Evolutionary conservation across 1,284 basidiomycete species (phyloP).

Genomic region (Agaricales sp.): DNA sequence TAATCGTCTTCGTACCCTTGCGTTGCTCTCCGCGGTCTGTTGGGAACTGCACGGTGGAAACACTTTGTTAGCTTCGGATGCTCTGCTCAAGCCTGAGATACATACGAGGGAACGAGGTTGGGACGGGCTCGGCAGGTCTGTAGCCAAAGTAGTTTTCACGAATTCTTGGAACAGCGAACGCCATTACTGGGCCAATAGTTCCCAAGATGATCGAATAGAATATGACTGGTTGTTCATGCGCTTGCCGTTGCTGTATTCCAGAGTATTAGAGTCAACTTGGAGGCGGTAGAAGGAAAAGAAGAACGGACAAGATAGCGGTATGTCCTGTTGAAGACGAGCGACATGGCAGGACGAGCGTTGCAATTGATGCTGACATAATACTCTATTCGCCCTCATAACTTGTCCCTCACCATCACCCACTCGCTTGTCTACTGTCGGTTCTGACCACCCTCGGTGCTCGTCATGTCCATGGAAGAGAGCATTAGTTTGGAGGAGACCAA

Average conservation of each 20-base stretch:
- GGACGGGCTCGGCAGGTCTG: constrained; percentile 63
- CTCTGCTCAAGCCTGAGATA: constrained; percentile 11
- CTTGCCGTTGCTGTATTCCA: constrained; percentile 64
- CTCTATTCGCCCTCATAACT: constrained; percentile 6
- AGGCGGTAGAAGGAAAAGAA: constrained; percentile 1
- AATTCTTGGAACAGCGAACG: constrained; percentile 71
- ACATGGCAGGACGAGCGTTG: constrained; percentile 27
- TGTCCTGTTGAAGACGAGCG: constrained; percentile 26
- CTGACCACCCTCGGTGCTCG: constrained; percentile 14
- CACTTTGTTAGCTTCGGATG: not conserved
- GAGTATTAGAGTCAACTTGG: not conserved
- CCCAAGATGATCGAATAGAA: constrained; percentile 84
- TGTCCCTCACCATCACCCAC: not conserved
- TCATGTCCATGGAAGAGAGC: constrained; percentile 74
- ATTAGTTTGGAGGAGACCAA: constrained; percentile 97
- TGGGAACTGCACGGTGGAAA: constrained; percentile 18
- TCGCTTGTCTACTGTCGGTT: no score
- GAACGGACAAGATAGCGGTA: constrained; percentile 38
- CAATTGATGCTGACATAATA: constrained; percentile 21
- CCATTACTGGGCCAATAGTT: constrained; percentile 66
- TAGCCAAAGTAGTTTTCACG: constrained; percentile 66
- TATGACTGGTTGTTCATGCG: constrained; percentile 88
- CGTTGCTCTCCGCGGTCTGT: constrained; percentile 26
- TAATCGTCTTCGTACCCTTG: constrained; percentile 34
- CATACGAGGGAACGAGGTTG: constrained; percentile 83